Conservation (phyloP, 805 yeast genomes). For the Kregervanrija pseudodelftensis region DNA sequence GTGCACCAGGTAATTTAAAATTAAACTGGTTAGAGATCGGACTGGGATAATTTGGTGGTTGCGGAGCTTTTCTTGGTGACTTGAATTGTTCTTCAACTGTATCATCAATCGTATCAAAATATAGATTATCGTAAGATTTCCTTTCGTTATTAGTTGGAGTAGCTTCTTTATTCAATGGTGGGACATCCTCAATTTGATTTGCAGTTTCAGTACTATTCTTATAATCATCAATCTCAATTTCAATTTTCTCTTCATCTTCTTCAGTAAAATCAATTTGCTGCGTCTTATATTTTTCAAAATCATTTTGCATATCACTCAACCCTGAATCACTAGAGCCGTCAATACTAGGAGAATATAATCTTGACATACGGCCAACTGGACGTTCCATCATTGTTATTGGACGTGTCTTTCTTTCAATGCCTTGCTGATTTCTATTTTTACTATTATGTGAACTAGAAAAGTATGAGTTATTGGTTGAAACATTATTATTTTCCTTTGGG, state of each 20-base stretch:
- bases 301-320: too few species aligned
- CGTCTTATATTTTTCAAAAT: background rate
- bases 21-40: slow-evolving; percentile 23
- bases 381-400: too few species aligned
- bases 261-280: background rate
- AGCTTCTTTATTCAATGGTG: too few species aligned
- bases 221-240: too few species aligned
- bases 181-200: too few species aligned
- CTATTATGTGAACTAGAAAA: background rate
- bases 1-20: slow-evolving; percentile 10
- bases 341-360: too few species aligned
- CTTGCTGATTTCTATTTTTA: background rate
- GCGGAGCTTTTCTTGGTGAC: slow-evolving; percentile 71
- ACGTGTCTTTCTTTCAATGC: too few species aligned
- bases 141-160: background rate
- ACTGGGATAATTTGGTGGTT: slow-evolving; percentile 42
- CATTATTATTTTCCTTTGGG: background rate
- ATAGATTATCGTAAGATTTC: background rate
- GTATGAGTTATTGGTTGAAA: background rate
- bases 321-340: too few species aligned
- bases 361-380: too few species aligned
- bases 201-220: too few species aligned
- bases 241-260: background rate
- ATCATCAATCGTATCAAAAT: background rate
- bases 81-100: slow-evolving; percentile 28